Percentiles rank a stretch among this genome's conserved stretches.
Conservation (phyloP, 225 moss, liverwort and hornwort species). For the Physcomitrium patens region DNA sequence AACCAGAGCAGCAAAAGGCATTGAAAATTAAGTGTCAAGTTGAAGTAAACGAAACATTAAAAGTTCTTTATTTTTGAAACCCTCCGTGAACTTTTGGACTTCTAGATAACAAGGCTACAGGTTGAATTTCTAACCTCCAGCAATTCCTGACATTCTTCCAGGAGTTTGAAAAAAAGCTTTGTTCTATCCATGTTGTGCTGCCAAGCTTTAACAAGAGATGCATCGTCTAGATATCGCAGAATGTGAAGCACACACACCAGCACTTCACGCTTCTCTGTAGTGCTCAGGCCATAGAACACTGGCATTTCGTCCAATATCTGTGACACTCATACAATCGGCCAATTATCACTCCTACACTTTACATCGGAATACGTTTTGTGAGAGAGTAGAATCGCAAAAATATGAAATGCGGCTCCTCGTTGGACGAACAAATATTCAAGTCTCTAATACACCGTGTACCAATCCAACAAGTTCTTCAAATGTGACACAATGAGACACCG, state of each 20-base stretch:
- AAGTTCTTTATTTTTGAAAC: not conserved
- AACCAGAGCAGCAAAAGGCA: not conserved
- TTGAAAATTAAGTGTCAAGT: not conserved
- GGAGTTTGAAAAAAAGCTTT: constrained; percentile 89
- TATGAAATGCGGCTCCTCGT: not conserved
- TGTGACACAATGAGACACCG: not conserved
- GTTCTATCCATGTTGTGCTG: constrained; percentile 89
- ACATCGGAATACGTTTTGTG: constrained; percentile 4
- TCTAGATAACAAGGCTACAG: not conserved
- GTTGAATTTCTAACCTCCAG: constrained; percentile 69
- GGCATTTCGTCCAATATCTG: constrained; percentile 98
- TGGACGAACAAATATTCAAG: not conserved
- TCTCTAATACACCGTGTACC: not conserved
- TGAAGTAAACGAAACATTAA: not conserved
- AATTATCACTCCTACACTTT: constrained; percentile 16
- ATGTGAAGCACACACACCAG: constrained; percentile 89
- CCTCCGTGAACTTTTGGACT: constrained; percentile 3
- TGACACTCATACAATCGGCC: constrained; percentile 29
- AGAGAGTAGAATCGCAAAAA: constrained; percentile 4
- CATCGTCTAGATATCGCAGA: constrained; percentile 84
- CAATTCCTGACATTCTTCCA: constrained; percentile 89
- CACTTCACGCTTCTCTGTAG: constrained; percentile 86
- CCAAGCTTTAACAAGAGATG: constrained; percentile 89
- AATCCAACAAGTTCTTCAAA: not conserved
- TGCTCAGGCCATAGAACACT: constrained; percentile 79